Conservation (phyloP, 148 eudicot genomes). For the Rhododendron kiyosumense region DNA sequence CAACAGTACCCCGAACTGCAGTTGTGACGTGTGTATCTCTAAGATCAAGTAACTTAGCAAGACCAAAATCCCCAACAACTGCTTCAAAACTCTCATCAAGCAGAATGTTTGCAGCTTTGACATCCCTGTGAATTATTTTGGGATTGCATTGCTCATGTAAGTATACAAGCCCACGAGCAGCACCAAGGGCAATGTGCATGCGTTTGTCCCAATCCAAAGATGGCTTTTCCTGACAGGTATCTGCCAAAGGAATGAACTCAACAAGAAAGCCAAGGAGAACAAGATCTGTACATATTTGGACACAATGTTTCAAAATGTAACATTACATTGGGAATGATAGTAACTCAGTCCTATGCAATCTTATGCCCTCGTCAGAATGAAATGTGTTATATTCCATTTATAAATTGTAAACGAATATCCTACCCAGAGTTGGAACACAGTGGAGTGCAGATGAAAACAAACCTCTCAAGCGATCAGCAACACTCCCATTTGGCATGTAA, state of each 20-base stretch:
- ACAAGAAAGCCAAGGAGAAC: background rate
- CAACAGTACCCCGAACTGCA: slow-evolving; percentile 92
- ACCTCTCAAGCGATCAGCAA: slow-evolving; percentile 95
- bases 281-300: background rate
- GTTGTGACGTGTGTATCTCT: slow-evolving; percentile 91
- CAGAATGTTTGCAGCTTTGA: slow-evolving; percentile 89
- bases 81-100: slow-evolving; percentile 88
- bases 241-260: slow-evolving; percentile 26
- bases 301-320: background rate
- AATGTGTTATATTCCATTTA: background rate
- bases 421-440: background rate
- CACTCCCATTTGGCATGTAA: slow-evolving; percentile 94
- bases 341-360: background rate
- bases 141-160: slow-evolving; percentile 95
- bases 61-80: slow-evolving; percentile 97
- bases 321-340: no score
- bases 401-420: background rate
- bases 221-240: slow-evolving; percentile 52
- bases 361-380: background rate
- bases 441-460: background rate
- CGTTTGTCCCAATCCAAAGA: slow-evolving; percentile 85
- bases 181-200: slow-evolving; percentile 76
- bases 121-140: slow-evolving; percentile 90
- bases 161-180: slow-evolving; percentile 79
- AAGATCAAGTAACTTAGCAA: slow-evolving; percentile 85